Percentiles rank a stretch among this genome's conserved stretches.
Evolutionary conservation across 257 asterid species (phyloP).

Genomic region (Verbascum thapsus): DNA sequence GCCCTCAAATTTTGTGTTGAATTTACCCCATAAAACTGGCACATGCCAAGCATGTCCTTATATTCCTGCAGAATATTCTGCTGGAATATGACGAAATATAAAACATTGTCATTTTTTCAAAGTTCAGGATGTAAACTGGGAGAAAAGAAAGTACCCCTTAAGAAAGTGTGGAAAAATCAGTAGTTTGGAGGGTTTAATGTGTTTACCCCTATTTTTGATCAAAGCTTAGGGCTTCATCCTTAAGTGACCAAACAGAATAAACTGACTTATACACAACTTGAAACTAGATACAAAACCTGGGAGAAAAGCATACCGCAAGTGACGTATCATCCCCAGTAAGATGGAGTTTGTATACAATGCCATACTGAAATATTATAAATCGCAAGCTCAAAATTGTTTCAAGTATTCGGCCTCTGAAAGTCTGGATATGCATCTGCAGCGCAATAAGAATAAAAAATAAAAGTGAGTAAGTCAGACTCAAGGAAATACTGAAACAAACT

Average conservation of each 20-base stretch:
- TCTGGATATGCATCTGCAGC: slow-evolving; percentile 91
- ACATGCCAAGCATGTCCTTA: too few relatives aligned
- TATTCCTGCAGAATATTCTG: too few relatives aligned
- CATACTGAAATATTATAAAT: slow-evolving; percentile 88
- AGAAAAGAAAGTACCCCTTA: too few relatives aligned
- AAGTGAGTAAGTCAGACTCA: slow-evolving; percentile 8
- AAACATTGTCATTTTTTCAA: too few relatives aligned
- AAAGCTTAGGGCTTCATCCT: slow-evolving; percentile 12
- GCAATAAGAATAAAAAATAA: slow-evolving; percentile 16
- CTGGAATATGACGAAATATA: too few relatives aligned
- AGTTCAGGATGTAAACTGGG: too few relatives aligned
- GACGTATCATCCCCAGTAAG: slow-evolving; percentile 78
- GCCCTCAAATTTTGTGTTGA: too few relatives aligned
- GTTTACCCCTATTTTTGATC: slow-evolving; percentile 1
- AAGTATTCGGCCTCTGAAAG: slow-evolving; percentile 91
- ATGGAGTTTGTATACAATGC: slow-evolving; percentile 90
- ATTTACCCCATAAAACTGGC: too few relatives aligned
- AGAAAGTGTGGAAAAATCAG: too few relatives aligned
- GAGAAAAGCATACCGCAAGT: slow-evolving; percentile 67
- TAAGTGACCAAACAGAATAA: slow-evolving; percentile 17
- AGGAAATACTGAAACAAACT: slow-evolving; percentile 9
- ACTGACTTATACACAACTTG: neutral
- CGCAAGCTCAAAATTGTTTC: slow-evolving; percentile 95
- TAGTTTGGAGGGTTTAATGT: too few relatives aligned
- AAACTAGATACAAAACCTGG: slow-evolving; percentile 6